A percentile compares a stretch with the other conserved stretches of the same genome.
These are phyloP conservation scores for Ocimum tenuiflorum DNA, from an alignment of 257 asterid species.

Conservation along the genomic window DNA sequence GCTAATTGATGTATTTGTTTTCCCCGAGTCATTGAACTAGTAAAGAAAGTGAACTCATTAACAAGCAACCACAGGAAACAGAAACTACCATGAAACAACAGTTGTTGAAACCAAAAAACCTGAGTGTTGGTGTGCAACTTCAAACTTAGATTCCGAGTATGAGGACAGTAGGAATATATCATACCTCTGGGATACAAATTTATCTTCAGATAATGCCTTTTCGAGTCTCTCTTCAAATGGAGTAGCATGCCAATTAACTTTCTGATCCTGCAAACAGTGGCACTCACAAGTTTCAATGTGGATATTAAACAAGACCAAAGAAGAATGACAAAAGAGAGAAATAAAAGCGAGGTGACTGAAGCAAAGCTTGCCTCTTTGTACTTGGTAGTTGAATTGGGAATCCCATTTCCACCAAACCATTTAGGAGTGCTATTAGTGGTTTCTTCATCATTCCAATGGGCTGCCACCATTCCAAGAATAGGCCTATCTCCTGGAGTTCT, in stretches of 20 bases:
- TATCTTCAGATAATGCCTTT: conserved; percentile 70
- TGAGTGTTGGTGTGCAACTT: not conserved
- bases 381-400: conserved; percentile 81
- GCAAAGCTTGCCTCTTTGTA: conserved; percentile 66
- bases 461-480: conserved; percentile 71
- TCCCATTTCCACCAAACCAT: conserved; percentile 84
- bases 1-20: not conserved
- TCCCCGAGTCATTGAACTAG: too few relatives aligned
- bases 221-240: conserved; percentile 93
- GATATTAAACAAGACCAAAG: not conserved
- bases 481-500: conserved; percentile 74
- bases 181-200: conserved; percentile 55
- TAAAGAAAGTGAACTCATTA: not conserved
- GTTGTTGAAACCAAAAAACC: too few relatives aligned
- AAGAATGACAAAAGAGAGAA: not conserved
- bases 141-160: not conserved
- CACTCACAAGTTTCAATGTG: not conserved
- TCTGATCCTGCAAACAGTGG: conserved; percentile 48
- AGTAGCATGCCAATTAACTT: conserved; percentile 90
- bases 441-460: conserved; percentile 69
- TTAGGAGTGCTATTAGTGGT: conserved; percentile 47
- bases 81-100: too few relatives aligned
- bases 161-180: not conserved
- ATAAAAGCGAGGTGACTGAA: not conserved
- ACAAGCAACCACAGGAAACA: not conserved